Evolutionary conservation across 176 grass and related monocot species (phyloP).

Genomic region (Musa beccarii): DNA sequence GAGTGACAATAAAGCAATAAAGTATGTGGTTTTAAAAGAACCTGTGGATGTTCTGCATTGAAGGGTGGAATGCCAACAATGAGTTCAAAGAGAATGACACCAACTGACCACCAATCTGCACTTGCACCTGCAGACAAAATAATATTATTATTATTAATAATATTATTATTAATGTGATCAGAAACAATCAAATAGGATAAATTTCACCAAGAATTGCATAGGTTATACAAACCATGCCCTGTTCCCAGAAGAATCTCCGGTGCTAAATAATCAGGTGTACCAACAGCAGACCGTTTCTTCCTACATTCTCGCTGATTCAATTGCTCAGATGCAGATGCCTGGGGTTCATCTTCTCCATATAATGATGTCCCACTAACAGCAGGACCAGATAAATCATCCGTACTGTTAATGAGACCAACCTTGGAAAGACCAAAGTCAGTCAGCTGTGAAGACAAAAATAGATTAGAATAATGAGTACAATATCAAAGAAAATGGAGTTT

Average conservation of each 20-base stretch:
- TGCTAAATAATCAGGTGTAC: slow-evolving; percentile 98
- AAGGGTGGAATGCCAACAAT: slow-evolving; percentile 99
- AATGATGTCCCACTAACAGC: slow-evolving; percentile 78
- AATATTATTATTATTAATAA: neutral
- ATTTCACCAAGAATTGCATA: neutral
- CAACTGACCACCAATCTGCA: slow-evolving; percentile 99
- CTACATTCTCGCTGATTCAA: slow-evolving; percentile 62
- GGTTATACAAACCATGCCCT: slow-evolving; percentile 57
- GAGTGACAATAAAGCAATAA: neutral
- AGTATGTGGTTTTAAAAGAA: slow-evolving; percentile 19
- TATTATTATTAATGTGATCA: slow-evolving; percentile 4
- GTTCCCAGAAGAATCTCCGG: slow-evolving; percentile 98
- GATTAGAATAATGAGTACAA: slow-evolving; percentile 24
- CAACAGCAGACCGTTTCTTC: slow-evolving; percentile 93
- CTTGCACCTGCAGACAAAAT: slow-evolving; percentile 55
- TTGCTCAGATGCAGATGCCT: slow-evolving; percentile 60
- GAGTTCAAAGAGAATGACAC: slow-evolving; percentile 95
- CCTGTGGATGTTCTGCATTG: slow-evolving; percentile 96
- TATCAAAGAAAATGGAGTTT: neutral
- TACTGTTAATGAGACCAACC: slow-evolving; percentile 98
- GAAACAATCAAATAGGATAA: neutral
- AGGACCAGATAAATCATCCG: slow-evolving; percentile 89
- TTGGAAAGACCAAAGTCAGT: slow-evolving; percentile 99
- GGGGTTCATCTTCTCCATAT: slow-evolving; percentile 90
- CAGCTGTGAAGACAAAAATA: slow-evolving; percentile 52